These are phyloP conservation scores for Ogataea methanolica DNA, from an alignment of 805 yeast species.

Conservation along the genomic window DNA sequence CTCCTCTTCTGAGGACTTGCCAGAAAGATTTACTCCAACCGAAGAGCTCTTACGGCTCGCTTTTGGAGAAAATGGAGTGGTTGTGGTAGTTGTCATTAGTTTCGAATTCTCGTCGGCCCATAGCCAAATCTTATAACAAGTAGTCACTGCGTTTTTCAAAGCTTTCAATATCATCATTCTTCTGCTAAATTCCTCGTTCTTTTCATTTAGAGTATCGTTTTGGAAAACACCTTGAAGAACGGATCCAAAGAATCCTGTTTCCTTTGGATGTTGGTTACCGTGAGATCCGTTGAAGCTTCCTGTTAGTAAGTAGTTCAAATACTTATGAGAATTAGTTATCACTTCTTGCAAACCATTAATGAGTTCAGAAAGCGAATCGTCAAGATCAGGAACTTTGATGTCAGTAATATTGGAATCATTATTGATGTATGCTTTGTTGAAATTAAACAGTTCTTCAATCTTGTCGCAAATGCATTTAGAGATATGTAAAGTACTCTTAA, in stretches of 20 bases:
- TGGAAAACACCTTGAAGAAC: slow-evolving; percentile 78
- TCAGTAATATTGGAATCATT: slow-evolving; percentile 9
- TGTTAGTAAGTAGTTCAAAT: slow-evolving; percentile 27
- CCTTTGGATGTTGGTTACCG: slow-evolving; percentile 17
- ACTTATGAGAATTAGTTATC: slow-evolving; percentile 54
- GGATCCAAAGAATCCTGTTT: slow-evolving; percentile 56
- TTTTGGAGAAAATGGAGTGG: slow-evolving; percentile 11
- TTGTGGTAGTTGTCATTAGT: slow-evolving; percentile 6
- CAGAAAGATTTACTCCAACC: slow-evolving; percentile 1
- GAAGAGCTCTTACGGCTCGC: slow-evolving; percentile 14
- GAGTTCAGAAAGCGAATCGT: slow-evolving; percentile 41
- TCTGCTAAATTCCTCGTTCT: slow-evolving; percentile 48
- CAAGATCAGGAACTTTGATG: slow-evolving; percentile 15
- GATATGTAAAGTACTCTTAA: slow-evolving; percentile 18
- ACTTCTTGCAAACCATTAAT: slow-evolving; percentile 64
- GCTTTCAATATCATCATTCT: slow-evolving; percentile 56
- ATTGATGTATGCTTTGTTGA: slow-evolving; percentile 8
- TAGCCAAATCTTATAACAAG: slow-evolving; percentile 64
- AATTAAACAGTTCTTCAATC: slow-evolving; percentile 19
- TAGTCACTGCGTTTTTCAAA: slow-evolving; percentile 52
- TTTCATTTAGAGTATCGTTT: slow-evolving; percentile 55
- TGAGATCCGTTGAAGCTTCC: slow-evolving; percentile 13
- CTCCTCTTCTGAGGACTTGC: slow-evolving; percentile 10
- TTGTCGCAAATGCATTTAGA: slow-evolving; percentile 26
- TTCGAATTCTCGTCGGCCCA: slow-evolving; percentile 49